These are phyloP conservation scores for Fusarium clavum DNA, from an alignment of 2,329 filamentous ascomycete species.

Conservation along the genomic window DNA sequence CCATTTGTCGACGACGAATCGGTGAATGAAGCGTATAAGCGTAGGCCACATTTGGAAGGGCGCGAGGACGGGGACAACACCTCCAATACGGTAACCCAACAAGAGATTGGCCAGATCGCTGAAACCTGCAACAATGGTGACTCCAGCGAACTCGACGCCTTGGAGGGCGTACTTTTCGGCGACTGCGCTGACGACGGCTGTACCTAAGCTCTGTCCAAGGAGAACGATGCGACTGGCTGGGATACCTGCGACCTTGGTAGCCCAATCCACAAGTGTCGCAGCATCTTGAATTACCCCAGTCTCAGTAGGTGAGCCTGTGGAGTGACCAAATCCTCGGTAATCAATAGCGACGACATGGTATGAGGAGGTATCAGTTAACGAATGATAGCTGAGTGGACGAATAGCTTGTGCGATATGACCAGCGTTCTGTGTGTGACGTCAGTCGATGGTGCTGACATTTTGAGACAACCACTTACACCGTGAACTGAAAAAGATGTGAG, in stretches of 20 bases:
- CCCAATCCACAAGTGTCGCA: slow-evolving; percentile 77
- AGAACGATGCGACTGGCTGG: slow-evolving; percentile 79
- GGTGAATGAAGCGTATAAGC: slow-evolving; percentile 69
- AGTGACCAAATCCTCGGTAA: slow-evolving; percentile 89
- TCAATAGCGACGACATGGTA: slow-evolving; percentile 90
- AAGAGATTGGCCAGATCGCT: slow-evolving; percentile 79
- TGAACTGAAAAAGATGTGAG: slow-evolving; percentile 61
- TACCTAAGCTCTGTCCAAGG: slow-evolving; percentile 88
- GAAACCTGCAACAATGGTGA: slow-evolving; percentile 85
- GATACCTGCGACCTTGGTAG: slow-evolving; percentile 72
- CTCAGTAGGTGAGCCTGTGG: slow-evolving; percentile 84
- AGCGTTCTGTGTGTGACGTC: slow-evolving; percentile 73
- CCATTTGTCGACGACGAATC: slow-evolving; percentile 84
- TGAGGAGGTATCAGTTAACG: slow-evolving; percentile 76
- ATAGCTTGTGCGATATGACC: slow-evolving; percentile 84
- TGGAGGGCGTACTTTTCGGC: slow-evolving; percentile 74
- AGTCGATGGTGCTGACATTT: slow-evolving; percentile 18
- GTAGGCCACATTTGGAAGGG: slow-evolving; percentile 76
- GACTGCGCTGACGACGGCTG: slow-evolving; percentile 81
- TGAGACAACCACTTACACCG: slow-evolving; percentile 61
- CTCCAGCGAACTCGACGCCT: slow-evolving; percentile 77
- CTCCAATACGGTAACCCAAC: slow-evolving; percentile 81
- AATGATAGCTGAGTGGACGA: slow-evolving; percentile 81
- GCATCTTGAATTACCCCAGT: slow-evolving; percentile 84
- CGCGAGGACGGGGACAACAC: slow-evolving; percentile 80